Evolutionary conservation across 805 yeast species (phyloP).

Genomic region (Sugiyamaella floridensis): DNA sequence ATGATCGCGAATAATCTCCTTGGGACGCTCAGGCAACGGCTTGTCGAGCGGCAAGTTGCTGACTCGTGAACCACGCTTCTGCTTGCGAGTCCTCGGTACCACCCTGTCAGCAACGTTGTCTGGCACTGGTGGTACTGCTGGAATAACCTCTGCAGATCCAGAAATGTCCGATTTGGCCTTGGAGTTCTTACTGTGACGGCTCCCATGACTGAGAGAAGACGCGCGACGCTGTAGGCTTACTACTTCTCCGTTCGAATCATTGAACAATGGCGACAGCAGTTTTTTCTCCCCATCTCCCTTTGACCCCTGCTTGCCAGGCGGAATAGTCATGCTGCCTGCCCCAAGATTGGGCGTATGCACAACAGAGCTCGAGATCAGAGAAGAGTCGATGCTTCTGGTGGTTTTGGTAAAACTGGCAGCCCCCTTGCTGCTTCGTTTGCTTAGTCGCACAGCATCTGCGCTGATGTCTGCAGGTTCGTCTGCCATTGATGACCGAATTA

Average conservation of each 20-base stretch:
- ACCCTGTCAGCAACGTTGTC: too few relatives aligned
- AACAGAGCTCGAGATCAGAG: neutral
- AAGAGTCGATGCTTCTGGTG: neutral
- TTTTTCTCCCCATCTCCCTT: neutral
- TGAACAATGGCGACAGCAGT: conserved; percentile 1
- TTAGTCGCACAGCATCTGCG: neutral
- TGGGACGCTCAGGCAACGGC: conserved; percentile 8
- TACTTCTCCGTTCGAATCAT: neutral
- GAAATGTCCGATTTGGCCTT: neutral
- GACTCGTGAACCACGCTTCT: neutral
- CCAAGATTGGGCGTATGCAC: too few relatives aligned
- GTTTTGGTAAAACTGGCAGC: neutral
- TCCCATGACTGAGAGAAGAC: conserved; percentile 6
- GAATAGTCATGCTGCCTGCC: neutral
- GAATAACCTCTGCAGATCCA: too few relatives aligned
- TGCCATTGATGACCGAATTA: neutral
- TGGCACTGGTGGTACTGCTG: too few relatives aligned
- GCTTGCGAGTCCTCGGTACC: neutral
- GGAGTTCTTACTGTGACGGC: neutral
- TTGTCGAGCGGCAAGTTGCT: conserved; percentile 6
- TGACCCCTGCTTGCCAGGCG: neutral
- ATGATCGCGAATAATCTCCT: neutral
- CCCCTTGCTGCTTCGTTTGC: neutral
- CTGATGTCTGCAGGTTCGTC: neutral
- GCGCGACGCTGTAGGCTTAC: neutral